These are phyloP conservation scores for Rhizophora mangle DNA, from an alignment of 345 rosid species.

Conservation along the genomic window DNA sequence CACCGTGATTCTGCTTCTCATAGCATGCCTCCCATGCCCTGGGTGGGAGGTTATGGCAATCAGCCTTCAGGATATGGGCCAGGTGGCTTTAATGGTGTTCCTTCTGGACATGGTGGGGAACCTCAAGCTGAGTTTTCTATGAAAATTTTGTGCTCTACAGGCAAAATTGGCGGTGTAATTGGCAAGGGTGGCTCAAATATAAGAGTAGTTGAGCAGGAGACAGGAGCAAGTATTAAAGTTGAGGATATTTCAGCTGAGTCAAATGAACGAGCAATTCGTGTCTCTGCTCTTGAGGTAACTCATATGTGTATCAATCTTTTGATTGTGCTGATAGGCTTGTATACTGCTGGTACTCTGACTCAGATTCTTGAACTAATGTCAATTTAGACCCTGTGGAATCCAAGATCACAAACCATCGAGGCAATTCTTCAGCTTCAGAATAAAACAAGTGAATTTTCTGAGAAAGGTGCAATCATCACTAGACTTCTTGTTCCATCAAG, in stretches of 20 bases:
- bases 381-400: constrained; percentile 41
- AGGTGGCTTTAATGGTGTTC: constrained; percentile 33
- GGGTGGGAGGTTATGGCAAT: constrained; percentile 32
- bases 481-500: constrained; percentile 57
- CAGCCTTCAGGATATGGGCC: constrained; percentile 31
- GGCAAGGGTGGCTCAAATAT: constrained; percentile 61
- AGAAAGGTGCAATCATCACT: constrained; percentile 41
- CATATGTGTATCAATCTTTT: too few relatives aligned
- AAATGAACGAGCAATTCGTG: constrained; percentile 48
- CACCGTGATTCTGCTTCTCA: constrained; percentile 27
- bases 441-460: constrained; percentile 45
- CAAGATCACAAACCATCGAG: constrained; percentile 51
- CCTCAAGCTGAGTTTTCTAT: constrained; percentile 53
- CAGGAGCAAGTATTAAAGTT: constrained; percentile 54
- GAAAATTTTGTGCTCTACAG: constrained; percentile 48
- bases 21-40: constrained; percentile 30
- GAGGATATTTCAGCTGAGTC: constrained; percentile 43
- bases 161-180: constrained; percentile 59
- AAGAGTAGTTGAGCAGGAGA: constrained; percentile 47
- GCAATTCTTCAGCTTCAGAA: constrained; percentile 56
- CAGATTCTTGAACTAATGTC: constrained; percentile 28
- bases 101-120: constrained; percentile 40
- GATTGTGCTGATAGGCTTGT: constrained; percentile 1
- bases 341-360: constrained; percentile 2
- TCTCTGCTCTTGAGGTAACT: constrained; percentile 53